Base-by-base conservation (phyloP, 768 basidiomycete species). In the Suillus lakei region DNA sequence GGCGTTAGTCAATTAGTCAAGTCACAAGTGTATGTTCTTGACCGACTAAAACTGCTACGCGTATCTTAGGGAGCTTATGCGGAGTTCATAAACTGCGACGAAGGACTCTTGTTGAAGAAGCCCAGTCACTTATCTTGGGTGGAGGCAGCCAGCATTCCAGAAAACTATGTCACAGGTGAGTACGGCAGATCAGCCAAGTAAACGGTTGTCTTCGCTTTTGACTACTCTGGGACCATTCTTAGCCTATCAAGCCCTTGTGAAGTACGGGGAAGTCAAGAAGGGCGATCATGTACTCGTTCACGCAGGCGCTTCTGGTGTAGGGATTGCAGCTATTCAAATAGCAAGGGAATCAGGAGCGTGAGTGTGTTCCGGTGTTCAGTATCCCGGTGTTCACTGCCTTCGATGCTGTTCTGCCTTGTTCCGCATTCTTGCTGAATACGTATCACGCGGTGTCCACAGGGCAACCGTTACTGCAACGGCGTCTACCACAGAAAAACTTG, bases 231-330 rank as follows among this genome's bases (percentile, higher is more conserved):
- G 69, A 60, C 34, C 15, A 34, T 64, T 34, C 61, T 44, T 68
- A 87, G 89, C 89, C 5, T 89, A 82, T 73, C 88, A 90, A 71
- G 88, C 86, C 0, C 75, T 91, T 23, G 82, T 93, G 55, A 74
- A 90, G 41, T 86, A 89, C 66, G 91, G 89, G 1, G 83, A 91
- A 69, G 71, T 96, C 51, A 86, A 90, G 72, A 72, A 83, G 67
- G 87, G 88, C 41, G 90, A 94, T 55, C 79, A 91, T 71, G 92
- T 95, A 12, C 84, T 99, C 18, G 83, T 98, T 15, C 97, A 98
- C 73, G 95, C 95, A 23, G 96, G 90, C 8, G 95, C 95, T 4
- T 94, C 92, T 15, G 95, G 96, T 34, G 95, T 98, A 5, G 95
- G 95, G 1, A 75, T 96, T 18, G 90, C 95, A 3, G 93, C 93